Evolutionary conservation across 164 flowering plant species (phyloP).

Genomic region (Aristolochia contorta): DNA sequence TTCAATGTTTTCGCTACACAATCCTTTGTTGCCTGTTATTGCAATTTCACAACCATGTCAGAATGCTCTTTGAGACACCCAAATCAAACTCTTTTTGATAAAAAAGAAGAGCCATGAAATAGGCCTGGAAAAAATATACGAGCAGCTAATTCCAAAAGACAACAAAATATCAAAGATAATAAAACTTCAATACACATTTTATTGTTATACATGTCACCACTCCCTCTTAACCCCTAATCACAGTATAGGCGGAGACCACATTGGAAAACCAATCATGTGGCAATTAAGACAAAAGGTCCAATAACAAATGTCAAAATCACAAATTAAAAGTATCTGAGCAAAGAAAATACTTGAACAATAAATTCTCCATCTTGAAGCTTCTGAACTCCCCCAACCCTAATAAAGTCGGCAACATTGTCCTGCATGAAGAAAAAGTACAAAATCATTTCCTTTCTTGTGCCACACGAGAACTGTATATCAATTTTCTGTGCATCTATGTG

Average conservation of each 20-base stretch:
- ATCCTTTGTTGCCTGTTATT: slow-evolving; percentile 81
- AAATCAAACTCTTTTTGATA: background rate
- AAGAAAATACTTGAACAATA: slow-evolving; percentile 75
- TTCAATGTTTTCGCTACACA: slow-evolving; percentile 96
- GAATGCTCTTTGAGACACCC: background rate
- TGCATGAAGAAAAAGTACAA: slow-evolving; percentile 14
- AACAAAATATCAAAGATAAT: background rate
- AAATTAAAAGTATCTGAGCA: background rate
- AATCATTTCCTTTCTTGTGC: too few relatives aligned
- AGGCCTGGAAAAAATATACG: too few relatives aligned
- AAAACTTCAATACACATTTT: too few relatives aligned
- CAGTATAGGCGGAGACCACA: too few relatives aligned
- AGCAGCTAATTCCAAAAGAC: background rate
- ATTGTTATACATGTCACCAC: too few relatives aligned
- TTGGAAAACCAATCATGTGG: background rate
- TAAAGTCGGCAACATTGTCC: slow-evolving; percentile 93
- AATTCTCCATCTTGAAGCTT: slow-evolving; percentile 97
- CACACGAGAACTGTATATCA: background rate
- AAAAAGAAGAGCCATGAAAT: background rate
- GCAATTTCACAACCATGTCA: background rate
- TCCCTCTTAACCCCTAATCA: too few relatives aligned
- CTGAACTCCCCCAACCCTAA: slow-evolving; percentile 94
- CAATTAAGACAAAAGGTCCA: background rate
- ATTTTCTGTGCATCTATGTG: background rate
- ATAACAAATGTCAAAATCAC: background rate